These are phyloP conservation scores for Rutstroemia sp. DNA, from an alignment of 2,329 filamentous ascomycete genomes.

Conservation along the genomic window DNA sequence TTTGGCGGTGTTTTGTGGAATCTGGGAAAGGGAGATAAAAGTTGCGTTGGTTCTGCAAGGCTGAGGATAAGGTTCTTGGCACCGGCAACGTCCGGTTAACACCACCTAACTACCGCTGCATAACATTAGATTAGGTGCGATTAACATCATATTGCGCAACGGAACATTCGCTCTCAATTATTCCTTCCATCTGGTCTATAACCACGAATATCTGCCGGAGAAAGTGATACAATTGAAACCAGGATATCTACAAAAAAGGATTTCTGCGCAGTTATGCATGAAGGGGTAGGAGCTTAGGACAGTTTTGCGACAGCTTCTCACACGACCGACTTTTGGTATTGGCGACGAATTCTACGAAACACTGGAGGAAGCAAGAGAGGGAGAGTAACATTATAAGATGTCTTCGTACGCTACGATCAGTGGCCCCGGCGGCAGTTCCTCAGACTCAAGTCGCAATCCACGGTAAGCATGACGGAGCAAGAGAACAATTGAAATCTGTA, in stretches of 20 bases:
- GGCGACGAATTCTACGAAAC: not conserved
- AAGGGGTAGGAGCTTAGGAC: not conserved
- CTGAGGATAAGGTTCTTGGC: not conserved
- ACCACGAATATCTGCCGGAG: not conserved
- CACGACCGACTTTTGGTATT: not conserved
- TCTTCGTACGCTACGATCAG: conserved; percentile 24
- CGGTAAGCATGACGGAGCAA: conserved; percentile 13
- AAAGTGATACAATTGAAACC: no score
- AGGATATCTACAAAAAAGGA: no score
- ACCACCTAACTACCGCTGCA: not conserved
- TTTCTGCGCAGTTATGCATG: no score
- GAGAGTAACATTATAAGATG: conserved; percentile 14
- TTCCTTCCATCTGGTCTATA: not conserved
- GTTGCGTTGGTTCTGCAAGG: not conserved
- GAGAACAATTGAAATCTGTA: not conserved
- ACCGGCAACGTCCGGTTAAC: no score
- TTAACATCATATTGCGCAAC: not conserved
- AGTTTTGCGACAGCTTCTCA: conserved; percentile 1
- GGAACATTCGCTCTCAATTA: not conserved
- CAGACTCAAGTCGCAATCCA: conserved; percentile 22
- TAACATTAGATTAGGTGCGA: not conserved
- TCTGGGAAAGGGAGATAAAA: conserved; percentile 1
- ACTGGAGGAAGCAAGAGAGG: not conserved
- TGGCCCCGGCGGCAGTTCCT: conserved; percentile 16
- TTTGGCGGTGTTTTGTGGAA: not conserved